Evolutionary conservation across 768 basidiomycete species (phyloP), one percentile per base, ranked within the genome.

Genomic region (Coprinopsis cinerea): DNA sequence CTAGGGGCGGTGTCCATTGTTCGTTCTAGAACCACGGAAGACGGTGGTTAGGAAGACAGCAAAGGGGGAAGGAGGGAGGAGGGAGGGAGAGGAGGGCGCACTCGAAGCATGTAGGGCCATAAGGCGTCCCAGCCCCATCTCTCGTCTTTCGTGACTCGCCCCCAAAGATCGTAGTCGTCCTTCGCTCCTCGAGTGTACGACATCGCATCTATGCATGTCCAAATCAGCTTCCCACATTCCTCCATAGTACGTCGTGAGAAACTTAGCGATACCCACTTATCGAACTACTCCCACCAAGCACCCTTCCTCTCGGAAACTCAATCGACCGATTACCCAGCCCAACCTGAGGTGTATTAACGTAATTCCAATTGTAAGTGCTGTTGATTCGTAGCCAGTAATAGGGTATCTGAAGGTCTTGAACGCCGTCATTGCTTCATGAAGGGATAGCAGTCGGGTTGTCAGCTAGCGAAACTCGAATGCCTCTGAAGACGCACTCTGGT

Each of bases 241-340:
- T n/a, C n/a, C 13, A 18, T 23, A 18, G n/a, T 17, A 17, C 25
- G 1, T 3, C n/a, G 5, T 10, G 15, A 40, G 35, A 17, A 15
- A 7, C 1, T 18, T 28, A 27, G 6, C 20, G 18, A 25, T 9
- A 36, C 52, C 5, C n/a, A 64, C 64, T 64, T 28, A 60, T 57
- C 14, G 59, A 57, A 17, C 55, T 60, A 26, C 53, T 55, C 18
- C 66, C 67, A 6, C 67, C 67, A 1, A 68, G 49, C 27, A 63
- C 47, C 34, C 52, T 51, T 0, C 65, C 67, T 10, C 65, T 48
- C 4, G 61, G 43, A 40, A 60, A 63, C 9, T 50, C 7, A 3
- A 64, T 46, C 2, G 49, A 52, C 22, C 61, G 53, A 27, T 55
- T 53, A 36, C 59, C 57, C 3, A 66, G 45, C 10, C 50, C 59